phyloP scores from a whole-genome alignment of 2,329 filamentous ascomycete genomes.

The Mycocentrospora acerina region DNA sequence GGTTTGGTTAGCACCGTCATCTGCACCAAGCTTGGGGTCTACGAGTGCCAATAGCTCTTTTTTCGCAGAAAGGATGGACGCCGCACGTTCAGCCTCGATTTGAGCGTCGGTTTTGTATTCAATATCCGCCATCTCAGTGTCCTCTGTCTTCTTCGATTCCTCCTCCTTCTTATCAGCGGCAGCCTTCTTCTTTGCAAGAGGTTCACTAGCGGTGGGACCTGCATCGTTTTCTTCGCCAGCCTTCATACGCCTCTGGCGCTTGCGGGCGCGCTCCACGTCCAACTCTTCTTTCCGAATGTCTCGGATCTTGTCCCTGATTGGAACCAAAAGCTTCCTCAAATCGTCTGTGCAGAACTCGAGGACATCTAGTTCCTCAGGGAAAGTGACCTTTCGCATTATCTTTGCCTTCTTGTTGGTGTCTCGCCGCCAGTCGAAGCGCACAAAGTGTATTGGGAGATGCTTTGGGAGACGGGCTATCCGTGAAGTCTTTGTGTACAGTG shows the following conservation, averaged over 20 bases:
- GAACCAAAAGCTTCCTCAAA: conserved; percentile 77
- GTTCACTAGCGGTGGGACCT: conserved; percentile 48
- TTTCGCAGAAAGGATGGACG: conserved; percentile 75
- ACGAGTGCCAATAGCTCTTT: conserved; percentile 83
- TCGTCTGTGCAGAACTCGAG: conserved; percentile 96
- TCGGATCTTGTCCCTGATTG: conserved; percentile 93
- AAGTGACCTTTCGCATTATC: conserved; percentile 98
- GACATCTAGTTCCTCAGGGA: conserved; percentile 88
- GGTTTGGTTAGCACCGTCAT: conserved; percentile 86
- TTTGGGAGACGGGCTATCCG: conserved; percentile 87
- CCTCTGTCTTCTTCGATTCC: conserved; percentile 58
- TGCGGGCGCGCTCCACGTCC: conserved; percentile 86
- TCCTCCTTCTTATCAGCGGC: conserved; percentile 46
- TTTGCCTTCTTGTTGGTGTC: conserved; percentile 98
- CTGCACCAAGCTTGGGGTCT: conserved; percentile 69
- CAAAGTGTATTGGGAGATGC: conserved; percentile 94
- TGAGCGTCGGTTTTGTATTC: conserved; percentile 93
- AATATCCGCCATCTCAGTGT: conserved; percentile 70
- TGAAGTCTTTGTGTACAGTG: conserved; percentile 86
- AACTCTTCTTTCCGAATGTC: conserved; percentile 94
- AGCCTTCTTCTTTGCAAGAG: conserved; percentile 54
- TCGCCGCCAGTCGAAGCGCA: conserved; percentile 97
- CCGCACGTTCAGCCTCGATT: conserved; percentile 80
- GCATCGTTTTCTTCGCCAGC: conserved; percentile 56
- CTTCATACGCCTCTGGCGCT: conserved; percentile 77